These are phyloP conservation scores for Tremella mesenterica DNA, from an alignment of 768 basidiomycete species.

Conservation along the genomic window DNA sequence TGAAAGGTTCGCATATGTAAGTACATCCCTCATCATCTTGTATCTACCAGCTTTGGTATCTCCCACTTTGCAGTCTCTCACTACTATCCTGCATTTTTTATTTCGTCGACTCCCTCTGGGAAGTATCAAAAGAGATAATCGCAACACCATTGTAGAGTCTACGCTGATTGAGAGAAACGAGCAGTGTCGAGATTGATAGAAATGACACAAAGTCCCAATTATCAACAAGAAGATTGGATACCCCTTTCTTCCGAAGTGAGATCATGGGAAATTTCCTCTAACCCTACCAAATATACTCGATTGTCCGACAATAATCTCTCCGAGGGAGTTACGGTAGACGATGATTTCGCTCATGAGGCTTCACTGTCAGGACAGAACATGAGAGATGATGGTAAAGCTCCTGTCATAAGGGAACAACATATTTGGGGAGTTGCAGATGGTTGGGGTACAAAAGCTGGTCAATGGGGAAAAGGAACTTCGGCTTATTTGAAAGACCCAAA, in stretches of 20 bases:
- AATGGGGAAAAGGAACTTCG: constrained; percentile 41
- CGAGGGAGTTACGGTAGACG: background rate
- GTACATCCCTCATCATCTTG: too few species aligned
- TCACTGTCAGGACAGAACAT: constrained; percentile 26
- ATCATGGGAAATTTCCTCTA: constrained; percentile 26
- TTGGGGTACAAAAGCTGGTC: constrained; percentile 43
- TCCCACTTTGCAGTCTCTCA: background rate
- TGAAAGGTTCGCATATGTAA: constrained; percentile 55
- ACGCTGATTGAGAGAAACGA: constrained; percentile 45
- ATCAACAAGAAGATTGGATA: constrained; percentile 37
- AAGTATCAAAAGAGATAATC: too few species aligned
- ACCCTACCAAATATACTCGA: background rate
- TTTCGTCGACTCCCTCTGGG: too few species aligned
- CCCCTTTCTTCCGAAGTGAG: constrained; percentile 26
- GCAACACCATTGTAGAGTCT: background rate
- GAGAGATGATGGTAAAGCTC: constrained; percentile 13
- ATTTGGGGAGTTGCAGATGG: constrained; percentile 43
- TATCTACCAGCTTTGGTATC: too few species aligned
- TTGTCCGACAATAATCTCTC: background rate
- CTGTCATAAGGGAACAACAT: constrained; percentile 36
- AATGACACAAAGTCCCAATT: constrained; percentile 48
- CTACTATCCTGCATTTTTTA: too few species aligned
- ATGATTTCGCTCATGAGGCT: constrained; percentile 39
- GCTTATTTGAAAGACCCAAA: too few species aligned
- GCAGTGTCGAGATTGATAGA: constrained; percentile 56